Conservation (phyloP, 192 early-diverging fungal genomes). For the Oehlia diaphana region DNA sequence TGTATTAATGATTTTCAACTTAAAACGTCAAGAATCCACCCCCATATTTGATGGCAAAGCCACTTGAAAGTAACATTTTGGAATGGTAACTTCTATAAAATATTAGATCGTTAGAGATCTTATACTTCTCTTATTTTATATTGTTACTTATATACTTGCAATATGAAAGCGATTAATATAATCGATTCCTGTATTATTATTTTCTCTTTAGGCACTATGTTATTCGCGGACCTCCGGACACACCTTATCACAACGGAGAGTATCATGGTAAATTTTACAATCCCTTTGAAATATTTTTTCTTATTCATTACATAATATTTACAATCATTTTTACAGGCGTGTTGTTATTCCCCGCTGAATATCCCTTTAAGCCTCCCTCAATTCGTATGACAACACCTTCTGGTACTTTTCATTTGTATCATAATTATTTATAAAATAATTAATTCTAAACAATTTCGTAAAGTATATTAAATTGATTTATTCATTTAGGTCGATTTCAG, state of each 20-base stretch:
- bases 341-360: slow-evolving; percentile 91
- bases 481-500: slow-evolving; percentile 81
- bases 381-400: slow-evolving; percentile 82
- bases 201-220: slow-evolving; percentile 83
- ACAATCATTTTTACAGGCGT: slow-evolving; percentile 43
- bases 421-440: background rate
- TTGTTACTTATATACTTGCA: background rate
- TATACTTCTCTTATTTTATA: background rate
- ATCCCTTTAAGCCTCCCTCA: slow-evolving; percentile 91
- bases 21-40: slow-evolving; percentile 60
- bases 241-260: slow-evolving; percentile 89
- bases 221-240: slow-evolving; percentile 93
- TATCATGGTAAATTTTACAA: slow-evolving; percentile 75
- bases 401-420: slow-evolving; percentile 3
- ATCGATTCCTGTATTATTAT: background rate
- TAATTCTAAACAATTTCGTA: background rate
- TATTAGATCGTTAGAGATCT: background rate
- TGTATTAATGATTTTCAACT: background rate
- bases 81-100: slow-evolving; percentile 73
- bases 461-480: background rate
- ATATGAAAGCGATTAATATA: background rate
- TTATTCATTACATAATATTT: background rate
- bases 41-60: slow-evolving; percentile 88
- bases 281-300: background rate
- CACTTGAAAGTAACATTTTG: slow-evolving; percentile 91